Conservation (phyloP, 148 eudicot genomes). For the Heliosperma pusillum region DNA sequence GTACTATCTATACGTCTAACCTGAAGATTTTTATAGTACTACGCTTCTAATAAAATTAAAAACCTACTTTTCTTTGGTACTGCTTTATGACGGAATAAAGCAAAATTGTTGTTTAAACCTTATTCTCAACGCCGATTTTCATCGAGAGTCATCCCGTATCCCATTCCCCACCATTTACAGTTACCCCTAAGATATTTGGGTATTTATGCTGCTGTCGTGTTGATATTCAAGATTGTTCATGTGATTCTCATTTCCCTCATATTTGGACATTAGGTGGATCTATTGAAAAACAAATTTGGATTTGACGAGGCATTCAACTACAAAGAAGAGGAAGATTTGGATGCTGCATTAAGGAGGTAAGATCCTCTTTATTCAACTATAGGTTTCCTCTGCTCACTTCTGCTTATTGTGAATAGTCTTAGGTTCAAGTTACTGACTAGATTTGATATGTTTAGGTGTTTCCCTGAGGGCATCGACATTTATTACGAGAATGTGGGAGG, state of each 20-base stretch:
- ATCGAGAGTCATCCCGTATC: too few species aligned
- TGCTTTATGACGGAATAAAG: too few species aligned
- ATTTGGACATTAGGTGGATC: slow-evolving; percentile 11
- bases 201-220: neutral
- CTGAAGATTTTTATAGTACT: too few species aligned
- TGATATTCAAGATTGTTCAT: neutral
- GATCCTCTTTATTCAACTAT: neutral
- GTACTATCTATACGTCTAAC: too few species aligned
- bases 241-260: neutral
- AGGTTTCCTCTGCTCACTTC: too few species aligned
- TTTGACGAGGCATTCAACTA: slow-evolving; percentile 43
- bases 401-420: neutral
- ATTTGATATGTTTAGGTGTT: slow-evolving; percentile 20
- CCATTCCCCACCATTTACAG: too few species aligned
- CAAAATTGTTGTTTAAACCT: too few species aligned
- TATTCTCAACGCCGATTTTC: too few species aligned
- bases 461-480: slow-evolving; percentile 45
- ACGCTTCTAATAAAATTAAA: too few species aligned
- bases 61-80: too few species aligned
- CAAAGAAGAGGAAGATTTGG: slow-evolving; percentile 30
- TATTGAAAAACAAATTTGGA: slow-evolving; percentile 32
- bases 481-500: slow-evolving; percentile 59
- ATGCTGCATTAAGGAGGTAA: slow-evolving; percentile 34
- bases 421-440: neutral
- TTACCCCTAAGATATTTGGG: neutral